Evolutionary conservation across 176 grass and related monocot genomes (phyloP), one percentile per base, ranked within the genome.

Genomic region (Poa pratensis): DNA sequence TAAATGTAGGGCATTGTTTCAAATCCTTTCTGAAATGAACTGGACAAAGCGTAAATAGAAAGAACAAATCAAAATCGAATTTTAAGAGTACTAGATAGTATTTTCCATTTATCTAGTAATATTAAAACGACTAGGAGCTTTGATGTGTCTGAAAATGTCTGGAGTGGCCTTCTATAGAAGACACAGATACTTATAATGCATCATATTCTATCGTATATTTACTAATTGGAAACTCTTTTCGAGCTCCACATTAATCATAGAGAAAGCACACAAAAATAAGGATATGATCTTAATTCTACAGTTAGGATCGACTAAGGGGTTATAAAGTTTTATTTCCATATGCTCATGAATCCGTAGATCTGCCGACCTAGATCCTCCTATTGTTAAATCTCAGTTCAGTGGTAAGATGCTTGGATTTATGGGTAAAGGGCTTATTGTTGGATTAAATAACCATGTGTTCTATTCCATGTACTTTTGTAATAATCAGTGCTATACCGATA

Each of bases 1-100:
- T 71, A 71, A 71, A 71, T 71, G 19, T 71, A 71, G 37, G 68
- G 11, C 39, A 71, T 5, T n/a, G 68, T 45, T 71, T 71, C 68
- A 71, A 71, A 71, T 71, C 68, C 42, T 72, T 24, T 46, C 69
- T 72, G 40, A 72, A 72, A 43, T 72, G 40, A 72, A 72, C 69
- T 72, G 69, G 5, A 72, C 20, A 5, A 72, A 72, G 20, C 4
- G 1, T 12, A 43, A 72, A 45, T 6, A 72, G 20, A 26, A 72
- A 71, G 39, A 45, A 45, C 20, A 46, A 28, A 72, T 39, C 10
- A 77, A 53, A n/a, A 77, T 22, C 11, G 51, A 20, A 39, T 39
- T 32, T 54, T 75, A 51, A n/a, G 28, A 35, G 51, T 55, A 77
- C 51, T 3, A 58, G 5, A 51, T 58, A 72, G 5, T 46, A 72